A percentile compares a stretch with the other conserved stretches of the same genome.
These are phyloP conservation scores for Hamamelis virginiana DNA, from an alignment of 164 flowering plant species.

Conservation along the genomic window DNA sequence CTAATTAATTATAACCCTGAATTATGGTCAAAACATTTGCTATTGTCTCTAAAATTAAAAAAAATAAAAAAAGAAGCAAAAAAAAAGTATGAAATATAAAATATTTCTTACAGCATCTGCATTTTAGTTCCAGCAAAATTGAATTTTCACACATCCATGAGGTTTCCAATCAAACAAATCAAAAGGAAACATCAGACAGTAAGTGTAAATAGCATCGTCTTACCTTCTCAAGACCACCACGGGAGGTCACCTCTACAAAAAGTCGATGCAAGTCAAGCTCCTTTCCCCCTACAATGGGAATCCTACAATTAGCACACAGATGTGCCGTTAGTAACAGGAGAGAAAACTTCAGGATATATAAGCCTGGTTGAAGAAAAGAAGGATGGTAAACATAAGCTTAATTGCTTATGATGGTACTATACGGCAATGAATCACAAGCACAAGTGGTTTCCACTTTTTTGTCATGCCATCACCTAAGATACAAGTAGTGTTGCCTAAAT, in stretches of 20 bases:
- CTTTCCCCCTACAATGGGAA: slow-evolving; percentile 86
- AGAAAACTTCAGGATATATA: neutral
- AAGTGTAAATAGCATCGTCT: neutral
- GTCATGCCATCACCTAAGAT: too few relatives aligned
- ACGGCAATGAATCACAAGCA: neutral
- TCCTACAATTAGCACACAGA: slow-evolving; percentile 44
- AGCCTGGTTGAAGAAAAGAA: neutral
- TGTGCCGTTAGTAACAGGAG: neutral
- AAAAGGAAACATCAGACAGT: neutral
- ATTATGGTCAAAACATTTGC: too few relatives aligned
- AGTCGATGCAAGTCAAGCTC: slow-evolving; percentile 85
- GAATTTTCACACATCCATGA: too few relatives aligned
- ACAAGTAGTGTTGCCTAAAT: too few relatives aligned
- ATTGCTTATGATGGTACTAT: neutral
- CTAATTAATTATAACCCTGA: too few relatives aligned
- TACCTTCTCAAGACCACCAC: slow-evolving; percentile 92
- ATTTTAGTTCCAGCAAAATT: too few relatives aligned
- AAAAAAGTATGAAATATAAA: too few relatives aligned
- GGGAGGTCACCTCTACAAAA: slow-evolving; percentile 89
- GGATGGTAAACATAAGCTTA: neutral
- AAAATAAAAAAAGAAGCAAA: too few relatives aligned
- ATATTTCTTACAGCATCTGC: too few relatives aligned
- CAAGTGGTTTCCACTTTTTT: too few relatives aligned
- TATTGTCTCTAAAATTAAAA: too few relatives aligned
- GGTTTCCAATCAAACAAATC: neutral